Evolutionary conservation across 345 rosid species (phyloP).

Genomic region (Corchorus olitorius): DNA sequence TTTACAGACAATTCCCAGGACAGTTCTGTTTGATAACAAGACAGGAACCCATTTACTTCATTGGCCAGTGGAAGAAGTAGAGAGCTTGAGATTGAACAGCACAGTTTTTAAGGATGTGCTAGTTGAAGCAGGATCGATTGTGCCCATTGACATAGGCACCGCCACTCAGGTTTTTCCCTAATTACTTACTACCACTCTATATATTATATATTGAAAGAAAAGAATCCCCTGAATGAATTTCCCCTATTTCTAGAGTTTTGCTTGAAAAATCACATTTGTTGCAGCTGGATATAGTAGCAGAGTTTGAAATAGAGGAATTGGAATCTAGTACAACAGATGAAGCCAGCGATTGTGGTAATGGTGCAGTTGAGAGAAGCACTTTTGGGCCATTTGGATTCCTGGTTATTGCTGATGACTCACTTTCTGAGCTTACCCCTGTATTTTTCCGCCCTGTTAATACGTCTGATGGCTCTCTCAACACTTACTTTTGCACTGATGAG

Average conservation of each 20-base stretch:
- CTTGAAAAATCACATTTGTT: background rate
- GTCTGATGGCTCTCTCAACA: constrained; percentile 35
- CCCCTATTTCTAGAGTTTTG: background rate
- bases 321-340: constrained; percentile 33
- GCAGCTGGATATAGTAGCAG: constrained; percentile 65
- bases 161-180: constrained; percentile 57
- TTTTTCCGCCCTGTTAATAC: constrained; percentile 58
- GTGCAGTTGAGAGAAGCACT: constrained; percentile 52
- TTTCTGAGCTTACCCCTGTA: constrained; percentile 76
- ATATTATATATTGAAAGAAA: background rate
- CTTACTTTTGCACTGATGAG: constrained; percentile 75
- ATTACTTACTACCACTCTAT: too few relatives aligned
- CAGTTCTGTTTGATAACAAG: constrained; percentile 58
- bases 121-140: constrained; percentile 57
- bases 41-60: constrained; percentile 69
- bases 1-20: constrained; percentile 65
- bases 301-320: constrained; percentile 44
- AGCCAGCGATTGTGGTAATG: constrained; percentile 42
- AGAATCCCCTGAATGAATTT: too few relatives aligned
- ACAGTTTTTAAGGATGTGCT: constrained; percentile 44
- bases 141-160: constrained; percentile 55
- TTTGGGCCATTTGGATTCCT: constrained; percentile 84
- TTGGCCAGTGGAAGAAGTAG: constrained; percentile 90
- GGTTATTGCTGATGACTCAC: constrained; percentile 63
- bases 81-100: constrained; percentile 66